Conservation (phyloP, 108 stramenopile species). For the Cafeteria roenbergensis region DNA sequence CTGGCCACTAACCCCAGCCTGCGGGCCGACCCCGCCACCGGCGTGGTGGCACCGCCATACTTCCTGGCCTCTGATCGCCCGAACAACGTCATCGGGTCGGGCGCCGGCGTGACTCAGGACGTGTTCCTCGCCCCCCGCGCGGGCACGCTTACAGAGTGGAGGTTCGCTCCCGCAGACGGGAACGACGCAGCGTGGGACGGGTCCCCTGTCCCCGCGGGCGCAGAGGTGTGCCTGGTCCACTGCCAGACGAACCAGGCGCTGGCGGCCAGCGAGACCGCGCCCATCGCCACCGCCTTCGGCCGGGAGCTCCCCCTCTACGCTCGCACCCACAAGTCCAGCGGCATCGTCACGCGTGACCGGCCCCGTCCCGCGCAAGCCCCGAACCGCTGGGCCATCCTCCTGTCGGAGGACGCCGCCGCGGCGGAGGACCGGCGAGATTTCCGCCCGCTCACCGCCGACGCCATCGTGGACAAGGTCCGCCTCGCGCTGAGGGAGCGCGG, state of each 20-base stretch:
- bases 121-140: too few species aligned
- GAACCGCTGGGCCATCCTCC: background rate
- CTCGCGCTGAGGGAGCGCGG: background rate
- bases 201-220: background rate
- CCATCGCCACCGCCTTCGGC: background rate
- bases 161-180: background rate
- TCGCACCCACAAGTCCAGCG: background rate
- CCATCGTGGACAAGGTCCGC: background rate
- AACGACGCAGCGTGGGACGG: background rate
- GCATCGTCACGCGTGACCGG: too few species aligned
- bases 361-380: background rate
- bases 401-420: background rate
- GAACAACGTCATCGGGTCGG: background rate
- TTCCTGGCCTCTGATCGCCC: background rate
- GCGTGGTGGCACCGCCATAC: constrained; percentile 5
- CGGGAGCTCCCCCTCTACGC: background rate
- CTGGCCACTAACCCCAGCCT: constrained; percentile 1
- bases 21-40: background rate
- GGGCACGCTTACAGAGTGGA: too few species aligned
- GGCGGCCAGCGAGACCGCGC: background rate
- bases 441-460: background rate
- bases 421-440: background rate
- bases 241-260: background rate
- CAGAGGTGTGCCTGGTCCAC: background rate
- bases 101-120: background rate